Conservation (phyloP, 202 grass and related monocot species). For the Panicum hallii region DNA sequence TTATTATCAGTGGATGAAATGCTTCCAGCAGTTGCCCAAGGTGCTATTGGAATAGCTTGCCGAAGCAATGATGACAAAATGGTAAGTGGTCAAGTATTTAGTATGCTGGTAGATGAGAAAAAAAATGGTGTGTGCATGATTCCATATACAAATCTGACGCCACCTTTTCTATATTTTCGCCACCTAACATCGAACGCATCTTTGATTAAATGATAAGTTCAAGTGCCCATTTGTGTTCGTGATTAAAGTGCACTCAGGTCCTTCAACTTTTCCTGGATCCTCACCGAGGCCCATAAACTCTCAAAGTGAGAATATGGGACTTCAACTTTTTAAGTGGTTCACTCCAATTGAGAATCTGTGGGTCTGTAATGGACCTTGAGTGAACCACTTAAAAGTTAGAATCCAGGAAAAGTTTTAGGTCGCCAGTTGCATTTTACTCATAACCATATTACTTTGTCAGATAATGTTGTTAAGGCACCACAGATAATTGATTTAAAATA, state of each 20-base stretch:
- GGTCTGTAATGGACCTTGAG: not conserved
- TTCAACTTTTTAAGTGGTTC: not conserved
- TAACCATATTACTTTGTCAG: not conserved
- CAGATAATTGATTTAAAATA: not conserved
- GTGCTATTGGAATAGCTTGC: slow-evolving; percentile 98
- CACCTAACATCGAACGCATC: not conserved
- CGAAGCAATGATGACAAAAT: slow-evolving; percentile 93
- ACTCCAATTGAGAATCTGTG: not conserved
- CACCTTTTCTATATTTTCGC: not conserved
- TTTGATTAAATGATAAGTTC: slow-evolving; percentile 26
- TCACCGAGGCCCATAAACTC: not conserved
- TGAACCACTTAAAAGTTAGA: not conserved
- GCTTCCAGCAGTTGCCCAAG: slow-evolving; percentile 98
- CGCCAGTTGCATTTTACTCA: not conserved
- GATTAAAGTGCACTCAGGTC: not conserved
- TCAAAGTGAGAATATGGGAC: not conserved
- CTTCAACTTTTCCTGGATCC: not conserved
- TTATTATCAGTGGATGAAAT: slow-evolving; percentile 87
- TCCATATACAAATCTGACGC: slow-evolving; percentile 16
- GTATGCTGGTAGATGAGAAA: slow-evolving; percentile 12
- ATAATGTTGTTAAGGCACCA: slow-evolving; percentile 27
- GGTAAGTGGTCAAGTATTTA: slow-evolving; percentile 55
- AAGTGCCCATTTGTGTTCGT: not conserved
- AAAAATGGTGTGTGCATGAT: slow-evolving; percentile 14
- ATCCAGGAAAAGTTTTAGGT: not conserved